A percentile compares a stretch with the other conserved stretches of the same genome.
Conservation (phyloP, 169 alveolate species). For the Plasmodium gonderi region DNA sequence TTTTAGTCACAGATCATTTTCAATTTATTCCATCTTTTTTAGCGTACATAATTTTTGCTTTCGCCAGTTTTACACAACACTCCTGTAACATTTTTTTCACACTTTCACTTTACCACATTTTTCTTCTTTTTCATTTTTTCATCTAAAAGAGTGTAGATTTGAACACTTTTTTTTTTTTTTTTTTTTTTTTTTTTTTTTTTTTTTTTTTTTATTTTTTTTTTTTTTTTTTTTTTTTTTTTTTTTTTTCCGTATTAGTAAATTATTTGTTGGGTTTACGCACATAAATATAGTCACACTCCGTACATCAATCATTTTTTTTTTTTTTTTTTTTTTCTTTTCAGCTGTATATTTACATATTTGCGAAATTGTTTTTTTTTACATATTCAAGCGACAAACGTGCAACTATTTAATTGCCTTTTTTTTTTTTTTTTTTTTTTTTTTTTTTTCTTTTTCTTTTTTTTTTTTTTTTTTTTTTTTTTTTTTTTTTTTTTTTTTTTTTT, state of each 20-base stretch:
- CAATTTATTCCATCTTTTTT: not conserved
- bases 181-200: too few species aligned
- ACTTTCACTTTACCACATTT: not conserved
- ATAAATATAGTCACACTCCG: not conserved
- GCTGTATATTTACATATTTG: not conserved
- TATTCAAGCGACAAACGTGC: not conserved
- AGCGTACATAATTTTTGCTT: not conserved
- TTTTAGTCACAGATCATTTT: not conserved
- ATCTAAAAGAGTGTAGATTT: not conserved
- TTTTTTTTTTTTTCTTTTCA: not conserved
- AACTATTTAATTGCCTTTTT: constrained; percentile 5
- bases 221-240: not conserved
- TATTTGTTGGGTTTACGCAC: not conserved
- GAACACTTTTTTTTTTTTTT: not conserved
- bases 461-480: not conserved
- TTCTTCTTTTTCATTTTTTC: not conserved
- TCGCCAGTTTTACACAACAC: not conserved
- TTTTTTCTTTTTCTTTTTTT: not conserved
- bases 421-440: constrained; percentile 1
- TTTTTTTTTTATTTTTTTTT: not conserved
- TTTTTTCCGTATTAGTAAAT: not conserved
- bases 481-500: constrained; percentile 8
- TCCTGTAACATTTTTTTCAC: not conserved
- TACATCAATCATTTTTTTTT: not conserved
- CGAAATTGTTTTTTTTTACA: constrained; percentile 4